Evolutionary conservation across 2,329 filamentous ascomycete genomes (phyloP).

Genomic region (Furcasterigmium furcatum): DNA sequence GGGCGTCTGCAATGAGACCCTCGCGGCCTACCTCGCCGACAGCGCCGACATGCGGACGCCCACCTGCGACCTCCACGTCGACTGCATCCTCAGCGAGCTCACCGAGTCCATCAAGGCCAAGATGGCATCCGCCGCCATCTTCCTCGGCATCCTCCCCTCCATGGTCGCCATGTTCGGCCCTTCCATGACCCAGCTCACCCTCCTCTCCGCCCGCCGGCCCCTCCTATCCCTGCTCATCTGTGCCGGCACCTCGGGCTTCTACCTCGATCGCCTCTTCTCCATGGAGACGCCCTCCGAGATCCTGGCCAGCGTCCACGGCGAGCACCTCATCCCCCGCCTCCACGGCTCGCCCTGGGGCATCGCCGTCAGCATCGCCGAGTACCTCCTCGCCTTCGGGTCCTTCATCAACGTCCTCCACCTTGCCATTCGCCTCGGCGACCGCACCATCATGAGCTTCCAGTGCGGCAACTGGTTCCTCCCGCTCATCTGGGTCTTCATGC

Average conservation of each 20-base stretch:
- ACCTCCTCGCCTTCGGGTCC: background rate
- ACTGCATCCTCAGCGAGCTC: background rate
- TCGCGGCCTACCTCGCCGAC: background rate
- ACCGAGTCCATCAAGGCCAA: slow-evolving; percentile 1
- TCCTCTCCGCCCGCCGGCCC: background rate
- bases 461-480: slow-evolving; percentile 4
- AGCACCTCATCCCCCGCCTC: background rate
- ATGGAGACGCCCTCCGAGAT: background rate
- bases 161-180: slow-evolving; percentile 1
- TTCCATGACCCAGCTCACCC: background rate
- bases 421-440: background rate
- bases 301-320: background rate
- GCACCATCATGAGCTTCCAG: slow-evolving; percentile 1
- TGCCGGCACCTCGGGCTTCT: background rate
- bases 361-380: background rate
- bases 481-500: background rate
- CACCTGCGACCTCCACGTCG: background rate
- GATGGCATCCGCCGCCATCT: slow-evolving; percentile 1
- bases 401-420: background rate
- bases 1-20: background rate
- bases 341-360: background rate
- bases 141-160: slow-evolving; percentile 2
- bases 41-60: background rate
- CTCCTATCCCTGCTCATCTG: background rate
- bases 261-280: background rate